phyloP scores from a whole-genome alignment of 2,329 filamentous ascomycete genomes.

The Xylaria arbuscula region DNA sequence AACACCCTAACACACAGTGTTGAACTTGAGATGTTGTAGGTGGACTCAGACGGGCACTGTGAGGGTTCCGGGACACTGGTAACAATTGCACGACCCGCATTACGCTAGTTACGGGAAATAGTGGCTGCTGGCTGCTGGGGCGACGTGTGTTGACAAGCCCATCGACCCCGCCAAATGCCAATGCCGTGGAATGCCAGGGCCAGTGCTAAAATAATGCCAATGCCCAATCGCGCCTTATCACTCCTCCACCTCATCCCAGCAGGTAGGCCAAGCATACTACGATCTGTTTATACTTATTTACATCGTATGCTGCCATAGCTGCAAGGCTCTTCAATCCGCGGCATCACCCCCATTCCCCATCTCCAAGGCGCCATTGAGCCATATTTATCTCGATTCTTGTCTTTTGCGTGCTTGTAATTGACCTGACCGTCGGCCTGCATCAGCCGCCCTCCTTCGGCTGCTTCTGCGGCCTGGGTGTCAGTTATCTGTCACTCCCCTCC shows the following conservation, averaged over 20 bases:
- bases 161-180: slow-evolving; percentile 46
- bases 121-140: slow-evolving; percentile 46
- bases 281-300: slow-evolving; percentile 14
- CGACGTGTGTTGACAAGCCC: slow-evolving; percentile 48
- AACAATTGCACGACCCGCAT: slow-evolving; percentile 22
- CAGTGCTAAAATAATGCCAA: slow-evolving; percentile 19
- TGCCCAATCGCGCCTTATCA: slow-evolving; percentile 44
- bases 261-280: slow-evolving; percentile 10
- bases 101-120: slow-evolving; percentile 22
- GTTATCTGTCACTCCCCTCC: slow-evolving; percentile 2
- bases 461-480: slow-evolving; percentile 14
- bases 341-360: background rate
- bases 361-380: slow-evolving; percentile 14
- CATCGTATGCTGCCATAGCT: background rate
- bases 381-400: background rate
- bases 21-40: background rate
- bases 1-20: background rate
- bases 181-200: slow-evolving; percentile 20
- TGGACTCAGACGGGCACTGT: slow-evolving; percentile 20
- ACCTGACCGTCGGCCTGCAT: background rate
- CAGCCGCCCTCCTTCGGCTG: slow-evolving; percentile 1
- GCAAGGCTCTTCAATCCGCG: slow-evolving; percentile 6
- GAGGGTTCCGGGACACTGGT: slow-evolving; percentile 22
- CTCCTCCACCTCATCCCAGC: slow-evolving; percentile 33
- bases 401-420: background rate